These are phyloP conservation scores for Zoysia matrella DNA, from an alignment of 202 grass and related monocot species.

Conservation along the genomic window DNA sequence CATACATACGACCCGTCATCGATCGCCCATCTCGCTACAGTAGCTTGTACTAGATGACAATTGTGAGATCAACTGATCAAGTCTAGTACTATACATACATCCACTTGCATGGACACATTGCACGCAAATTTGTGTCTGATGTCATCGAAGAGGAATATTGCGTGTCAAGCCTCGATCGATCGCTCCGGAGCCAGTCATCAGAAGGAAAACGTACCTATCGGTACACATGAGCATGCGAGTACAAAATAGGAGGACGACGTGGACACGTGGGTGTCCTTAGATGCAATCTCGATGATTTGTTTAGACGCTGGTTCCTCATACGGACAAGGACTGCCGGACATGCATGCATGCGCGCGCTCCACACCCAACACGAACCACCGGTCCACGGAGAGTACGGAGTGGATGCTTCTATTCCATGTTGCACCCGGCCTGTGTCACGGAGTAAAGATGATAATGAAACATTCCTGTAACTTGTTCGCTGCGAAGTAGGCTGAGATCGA, in stretches of 20 bases:
- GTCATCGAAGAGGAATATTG: not conserved
- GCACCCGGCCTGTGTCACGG: not conserved
- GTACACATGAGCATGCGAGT: not conserved
- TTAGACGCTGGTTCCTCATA: not conserved
- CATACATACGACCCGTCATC: not conserved
- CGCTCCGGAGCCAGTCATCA: no score
- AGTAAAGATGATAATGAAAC: not conserved
- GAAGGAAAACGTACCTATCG: not conserved
- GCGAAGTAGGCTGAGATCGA: not conserved
- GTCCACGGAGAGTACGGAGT: not conserved
- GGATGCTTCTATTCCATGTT: constrained; percentile 20
- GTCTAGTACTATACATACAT: not conserved
- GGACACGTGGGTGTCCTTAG: not conserved
- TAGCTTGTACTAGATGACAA: not conserved
- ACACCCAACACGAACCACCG: constrained; percentile 43
- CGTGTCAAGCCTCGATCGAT: not conserved
- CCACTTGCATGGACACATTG: not conserved
- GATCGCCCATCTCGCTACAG: not conserved
- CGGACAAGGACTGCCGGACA: not conserved
- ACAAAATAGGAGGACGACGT: not conserved
- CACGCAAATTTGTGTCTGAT: not conserved
- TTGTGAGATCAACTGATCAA: not conserved
- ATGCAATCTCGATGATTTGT: not conserved
- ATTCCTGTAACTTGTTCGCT: not conserved
- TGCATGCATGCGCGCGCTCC: not conserved